A percentile compares a stretch with the other conserved stretches of the same genome.
Conservation (phyloP, 306 rosid genomes). For the Rosa rugosa region DNA sequence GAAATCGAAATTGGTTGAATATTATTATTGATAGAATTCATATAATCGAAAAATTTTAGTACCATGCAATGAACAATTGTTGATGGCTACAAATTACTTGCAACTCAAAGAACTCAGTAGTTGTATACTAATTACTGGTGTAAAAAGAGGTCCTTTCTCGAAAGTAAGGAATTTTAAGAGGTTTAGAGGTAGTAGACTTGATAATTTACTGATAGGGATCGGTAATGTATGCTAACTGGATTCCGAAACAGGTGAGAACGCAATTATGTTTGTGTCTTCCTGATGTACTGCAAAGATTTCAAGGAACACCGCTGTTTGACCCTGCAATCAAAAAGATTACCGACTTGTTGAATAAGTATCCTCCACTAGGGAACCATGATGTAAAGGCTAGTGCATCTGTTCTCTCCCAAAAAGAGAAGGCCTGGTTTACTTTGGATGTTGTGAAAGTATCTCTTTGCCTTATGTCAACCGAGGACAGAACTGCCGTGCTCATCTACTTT, state of each 20-base stretch:
- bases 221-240: background rate
- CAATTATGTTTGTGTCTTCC: background rate
- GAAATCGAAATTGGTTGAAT: no score
- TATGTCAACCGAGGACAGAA: background rate
- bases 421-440: background rate
- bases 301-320: background rate
- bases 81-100: no score
- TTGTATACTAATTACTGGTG: no score
- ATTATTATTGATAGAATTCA: no score
- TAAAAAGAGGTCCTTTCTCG: background rate
- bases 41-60: no score
- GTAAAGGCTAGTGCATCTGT: background rate
- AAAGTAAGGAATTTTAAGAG: background rate
- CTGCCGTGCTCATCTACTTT: conserved; percentile 23
- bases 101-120: no score
- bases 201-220: background rate
- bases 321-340: background rate
- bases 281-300: background rate
- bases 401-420: background rate
- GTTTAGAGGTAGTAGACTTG: no score
- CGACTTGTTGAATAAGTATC: background rate
- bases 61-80: no score
- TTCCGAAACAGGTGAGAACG: background rate
- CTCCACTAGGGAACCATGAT: background rate
- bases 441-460: background rate